phyloP scores from a whole-genome alignment of 2,329 filamentous ascomycete species.

The Dactylellina drechsleri region DNA sequence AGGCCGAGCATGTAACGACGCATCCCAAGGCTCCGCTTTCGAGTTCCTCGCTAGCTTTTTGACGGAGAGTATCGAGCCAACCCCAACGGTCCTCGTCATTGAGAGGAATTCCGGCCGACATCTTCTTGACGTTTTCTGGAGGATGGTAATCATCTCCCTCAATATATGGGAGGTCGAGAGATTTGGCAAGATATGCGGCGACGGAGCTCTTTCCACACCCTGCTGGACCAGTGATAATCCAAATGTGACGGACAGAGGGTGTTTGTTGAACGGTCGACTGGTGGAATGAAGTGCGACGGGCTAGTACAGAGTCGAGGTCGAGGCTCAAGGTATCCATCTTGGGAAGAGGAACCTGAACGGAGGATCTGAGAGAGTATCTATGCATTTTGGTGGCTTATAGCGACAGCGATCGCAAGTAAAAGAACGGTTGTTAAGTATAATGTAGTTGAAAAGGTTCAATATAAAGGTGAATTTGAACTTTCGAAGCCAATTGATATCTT shows the following conservation, averaged over 20 bases:
- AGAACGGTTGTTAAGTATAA: neutral
- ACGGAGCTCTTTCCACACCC: conserved; percentile 69
- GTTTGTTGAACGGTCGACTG: conserved; percentile 29
- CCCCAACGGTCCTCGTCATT: conserved; percentile 97
- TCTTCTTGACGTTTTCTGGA: conserved; percentile 85
- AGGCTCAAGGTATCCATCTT: conserved; percentile 53
- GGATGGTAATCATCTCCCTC: conserved; percentile 76
- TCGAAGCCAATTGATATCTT: conserved; percentile 34
- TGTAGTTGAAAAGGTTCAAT: conserved; percentile 6
- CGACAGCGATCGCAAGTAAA: conserved; percentile 12
- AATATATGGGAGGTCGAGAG: conserved; percentile 65
- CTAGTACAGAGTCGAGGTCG: conserved; percentile 51
- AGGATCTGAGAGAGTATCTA: conserved; percentile 49
- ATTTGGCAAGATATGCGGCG: conserved; percentile 63
- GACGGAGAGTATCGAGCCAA: conserved; percentile 84
- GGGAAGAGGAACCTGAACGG: conserved; percentile 52
- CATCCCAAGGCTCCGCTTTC: conserved; percentile 74
- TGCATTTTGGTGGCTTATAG: conserved; percentile 26
- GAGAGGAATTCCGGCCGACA: conserved; percentile 82
- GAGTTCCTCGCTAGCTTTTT: conserved; percentile 71
- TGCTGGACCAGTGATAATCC: conserved; percentile 68
- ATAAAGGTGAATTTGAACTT: conserved; percentile 16
- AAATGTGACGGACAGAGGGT: conserved; percentile 63
- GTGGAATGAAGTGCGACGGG: conserved; percentile 39
- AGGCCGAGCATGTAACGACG: conserved; percentile 93